Percentiles rank a stretch among this genome's conserved stretches.
phyloP scores from a whole-genome alignment of 164 flowering plant genomes.

The Nymphaea thermarum region DNA sequence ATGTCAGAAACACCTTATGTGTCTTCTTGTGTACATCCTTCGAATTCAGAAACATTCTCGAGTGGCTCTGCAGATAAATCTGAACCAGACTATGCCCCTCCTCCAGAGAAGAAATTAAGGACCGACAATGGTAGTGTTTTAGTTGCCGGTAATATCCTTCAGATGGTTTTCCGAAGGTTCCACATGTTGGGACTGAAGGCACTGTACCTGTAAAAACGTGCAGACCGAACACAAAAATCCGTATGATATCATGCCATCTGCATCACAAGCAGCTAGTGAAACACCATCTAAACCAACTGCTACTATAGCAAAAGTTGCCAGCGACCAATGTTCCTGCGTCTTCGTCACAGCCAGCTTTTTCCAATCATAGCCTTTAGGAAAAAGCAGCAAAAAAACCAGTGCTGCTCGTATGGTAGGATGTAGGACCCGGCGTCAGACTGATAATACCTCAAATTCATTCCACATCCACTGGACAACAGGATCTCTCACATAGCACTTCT shows the following conservation, averaged over 20 bases:
- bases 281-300: not conserved
- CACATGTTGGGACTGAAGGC: not conserved
- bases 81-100: not conserved
- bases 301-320: slow-evolving; percentile 13
- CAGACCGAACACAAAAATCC: not conserved
- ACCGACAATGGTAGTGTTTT: slow-evolving; percentile 3
- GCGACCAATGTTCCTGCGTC: slow-evolving; percentile 20
- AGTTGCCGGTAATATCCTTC: not conserved
- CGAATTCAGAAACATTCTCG: not conserved
- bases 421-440: slow-evolving; percentile 66
- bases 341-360: slow-evolving; percentile 20
- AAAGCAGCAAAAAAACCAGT: slow-evolving; percentile 12
- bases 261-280: not conserved
- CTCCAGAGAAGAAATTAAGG: slow-evolving; percentile 11
- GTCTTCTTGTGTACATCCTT: not conserved
- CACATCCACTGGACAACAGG: slow-evolving; percentile 16
- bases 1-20: not conserved
- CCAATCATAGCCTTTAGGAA: slow-evolving; percentile 13
- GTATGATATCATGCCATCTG: not conserved
- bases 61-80: not conserved
- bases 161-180: not conserved
- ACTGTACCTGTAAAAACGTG: not conserved
- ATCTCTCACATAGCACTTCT: slow-evolving; percentile 14
- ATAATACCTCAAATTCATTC: slow-evolving; percentile 16
- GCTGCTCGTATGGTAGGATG: slow-evolving; percentile 27